Evolutionary conservation across 2,329 filamentous ascomycete species (phyloP).

Genomic region (Arthrobotrys pseudoclavata): DNA sequence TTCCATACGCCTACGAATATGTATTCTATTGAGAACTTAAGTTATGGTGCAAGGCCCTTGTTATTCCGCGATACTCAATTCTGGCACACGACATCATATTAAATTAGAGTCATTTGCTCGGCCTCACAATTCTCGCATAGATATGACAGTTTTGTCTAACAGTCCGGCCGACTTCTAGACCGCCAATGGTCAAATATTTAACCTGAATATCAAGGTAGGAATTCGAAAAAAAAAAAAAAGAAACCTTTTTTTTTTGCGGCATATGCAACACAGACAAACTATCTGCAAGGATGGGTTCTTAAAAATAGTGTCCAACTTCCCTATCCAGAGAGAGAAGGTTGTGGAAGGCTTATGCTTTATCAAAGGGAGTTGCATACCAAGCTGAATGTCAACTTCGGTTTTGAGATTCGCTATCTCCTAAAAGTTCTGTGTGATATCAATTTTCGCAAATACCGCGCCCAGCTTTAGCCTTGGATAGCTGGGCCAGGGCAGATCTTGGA

Average conservation of each 20-base stretch:
- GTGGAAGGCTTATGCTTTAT: conserved; percentile 8
- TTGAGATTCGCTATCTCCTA: conserved; percentile 13
- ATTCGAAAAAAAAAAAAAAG: neutral
- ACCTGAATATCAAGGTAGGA: neutral
- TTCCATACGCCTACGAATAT: neutral
- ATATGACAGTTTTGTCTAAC: conserved; percentile 14
- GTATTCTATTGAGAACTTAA: neutral
- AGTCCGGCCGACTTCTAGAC: conserved; percentile 6
- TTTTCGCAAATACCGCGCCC: conserved; percentile 14
- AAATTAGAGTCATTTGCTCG: neutral
- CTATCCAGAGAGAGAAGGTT: conserved; percentile 9
- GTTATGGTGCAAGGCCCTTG: neutral
- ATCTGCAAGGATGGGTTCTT: conserved; percentile 1
- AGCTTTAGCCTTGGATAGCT: neutral
- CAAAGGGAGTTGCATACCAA: conserved; percentile 11
- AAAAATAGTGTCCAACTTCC: conserved; percentile 13
- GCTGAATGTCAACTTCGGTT: conserved; percentile 32
- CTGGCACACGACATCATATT: conserved; percentile 18
- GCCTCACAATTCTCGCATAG: conserved; percentile 23
- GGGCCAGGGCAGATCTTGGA: conserved; percentile 1
- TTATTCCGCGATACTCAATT: conserved; percentile 43
- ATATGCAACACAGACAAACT: conserved; percentile 13
- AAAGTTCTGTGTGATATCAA: neutral
- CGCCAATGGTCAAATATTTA: neutral
- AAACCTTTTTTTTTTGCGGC: neutral